Base-by-base conservation (phyloP, 805 yeast species). In the Saccharomycopsis vini region DNA sequence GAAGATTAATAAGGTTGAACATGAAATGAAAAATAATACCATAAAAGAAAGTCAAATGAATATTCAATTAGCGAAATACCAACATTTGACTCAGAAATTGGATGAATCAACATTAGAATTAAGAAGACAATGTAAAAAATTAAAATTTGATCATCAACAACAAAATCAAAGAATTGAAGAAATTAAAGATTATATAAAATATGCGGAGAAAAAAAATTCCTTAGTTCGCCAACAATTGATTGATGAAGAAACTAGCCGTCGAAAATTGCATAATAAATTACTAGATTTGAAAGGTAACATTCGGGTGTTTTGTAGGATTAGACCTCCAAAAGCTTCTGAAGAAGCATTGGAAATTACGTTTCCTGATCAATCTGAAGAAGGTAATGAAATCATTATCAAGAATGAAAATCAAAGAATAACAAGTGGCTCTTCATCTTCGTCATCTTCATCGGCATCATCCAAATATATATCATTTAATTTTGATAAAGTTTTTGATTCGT, bases 281-380 rank as follows among this genome's bases (percentile, higher is more conserved):
- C 96, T 88, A 59, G 95, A 86, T 47, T 60, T 90, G 31, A 84
- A 88, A 60, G 97, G 98, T 1, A 92, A 87, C 54, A 88, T 92
- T 28, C 64, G 97, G 38, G 97, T 90, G 0, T 86, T 81, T 54
- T 90, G 97, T 57, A 69, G 98, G 31, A 69, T 90, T 4, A 69
- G 94, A 43, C 96, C 96, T 0, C 63, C 67, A 4, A 49, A 60
- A 42, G 46, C 53, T 52, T 53, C 6, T 12, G 37, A 40, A 23
- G 39, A 29, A 15, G 20, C 46, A 6, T 4, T 42, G 18, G 36
- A 18, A 12, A 35, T 39, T 12, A 36, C 36, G n/a, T 47, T 34
- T 21, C 48, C 52, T 2, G 43, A 46, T 32, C 40, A 39, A 6
- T 18, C 37, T n/a, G 45, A 43, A 28, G 57, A 59, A 50, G 57